phyloP scores from a whole-genome alignment of 2,329 filamentous ascomycete genomes.

The Aspergillus pseudonomiae region DNA sequence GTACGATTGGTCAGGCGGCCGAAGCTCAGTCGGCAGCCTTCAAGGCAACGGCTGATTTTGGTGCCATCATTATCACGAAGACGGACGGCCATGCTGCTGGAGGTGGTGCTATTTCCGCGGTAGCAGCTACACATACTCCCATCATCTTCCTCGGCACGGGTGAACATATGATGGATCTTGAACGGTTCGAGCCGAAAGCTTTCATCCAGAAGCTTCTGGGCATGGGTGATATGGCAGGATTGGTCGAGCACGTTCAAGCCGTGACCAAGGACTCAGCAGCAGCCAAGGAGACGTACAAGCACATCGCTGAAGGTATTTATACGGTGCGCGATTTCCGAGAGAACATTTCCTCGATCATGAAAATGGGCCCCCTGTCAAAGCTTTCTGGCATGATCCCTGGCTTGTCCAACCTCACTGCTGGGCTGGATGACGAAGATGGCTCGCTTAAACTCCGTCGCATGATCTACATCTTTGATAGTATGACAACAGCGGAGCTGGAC shows the following conservation, averaged over 20 bases:
- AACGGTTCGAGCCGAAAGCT: constrained; percentile 87
- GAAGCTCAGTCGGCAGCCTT: constrained; percentile 94
- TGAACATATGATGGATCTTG: constrained; percentile 94
- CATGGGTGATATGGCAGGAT: constrained; percentile 94
- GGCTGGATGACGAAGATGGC: constrained; percentile 97
- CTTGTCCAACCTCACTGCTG: constrained; percentile 88
- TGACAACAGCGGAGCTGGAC: constrained; percentile 95
- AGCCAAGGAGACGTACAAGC: constrained; percentile 97
- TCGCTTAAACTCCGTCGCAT: constrained; percentile 90
- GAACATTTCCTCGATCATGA: constrained; percentile 97
- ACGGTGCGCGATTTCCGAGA: constrained; percentile 92
- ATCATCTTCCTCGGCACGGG: constrained; percentile 98
- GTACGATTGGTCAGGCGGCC: constrained; percentile 93
- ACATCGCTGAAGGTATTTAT: constrained; percentile 95
- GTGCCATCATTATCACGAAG: constrained; percentile 98
- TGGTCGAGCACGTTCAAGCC: constrained; percentile 95
- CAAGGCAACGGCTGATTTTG: constrained; percentile 95
- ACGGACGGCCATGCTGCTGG: constrained; percentile 94
- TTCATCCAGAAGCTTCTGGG: constrained; percentile 93
- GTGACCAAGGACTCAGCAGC: constrained; percentile 81
- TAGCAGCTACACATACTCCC: constrained; percentile 92
- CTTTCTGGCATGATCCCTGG: constrained; percentile 99
- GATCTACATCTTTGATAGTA: constrained; percentile 98
- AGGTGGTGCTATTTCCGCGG: constrained; percentile 95
- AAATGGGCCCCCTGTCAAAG: constrained; percentile 96